A percentile compares a stretch with the other conserved stretches of the same genome.
These are phyloP conservation scores for Fragilariopsis cylindrus DNA, from an alignment of 108 stramenopile species.

Conservation along the genomic window DNA sequence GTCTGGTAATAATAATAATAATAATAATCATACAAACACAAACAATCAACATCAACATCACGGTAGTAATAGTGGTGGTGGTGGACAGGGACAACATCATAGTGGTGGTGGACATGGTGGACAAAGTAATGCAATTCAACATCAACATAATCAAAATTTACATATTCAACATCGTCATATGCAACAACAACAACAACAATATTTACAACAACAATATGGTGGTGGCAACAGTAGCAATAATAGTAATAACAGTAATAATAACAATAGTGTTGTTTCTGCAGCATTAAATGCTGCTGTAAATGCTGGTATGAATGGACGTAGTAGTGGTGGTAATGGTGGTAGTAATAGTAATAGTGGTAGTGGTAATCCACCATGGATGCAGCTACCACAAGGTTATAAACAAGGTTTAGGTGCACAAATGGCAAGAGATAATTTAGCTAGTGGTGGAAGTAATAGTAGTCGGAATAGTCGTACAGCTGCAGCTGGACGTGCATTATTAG, in stretches of 20 bases:
- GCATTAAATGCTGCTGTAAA: background rate
- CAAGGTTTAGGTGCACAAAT: constrained; percentile 52
- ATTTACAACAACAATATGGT: background rate
- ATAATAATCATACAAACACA: constrained; percentile 1
- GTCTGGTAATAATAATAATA: background rate
- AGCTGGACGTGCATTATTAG: constrained; percentile 54
- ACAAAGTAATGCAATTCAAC: no score
- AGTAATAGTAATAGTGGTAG: background rate
- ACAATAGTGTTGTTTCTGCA: constrained; percentile 3
- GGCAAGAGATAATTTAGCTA: constrained; percentile 35
- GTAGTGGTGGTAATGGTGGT: background rate
- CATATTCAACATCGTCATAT: background rate
- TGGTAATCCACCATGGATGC: constrained; percentile 50
- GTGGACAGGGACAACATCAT: background rate
- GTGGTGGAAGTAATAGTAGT: constrained; percentile 36
- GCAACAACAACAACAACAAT: constrained; percentile 5
- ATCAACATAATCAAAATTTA: no score
- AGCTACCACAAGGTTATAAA: constrained; percentile 57
- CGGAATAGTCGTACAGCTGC: constrained; percentile 76
- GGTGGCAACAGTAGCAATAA: background rate
- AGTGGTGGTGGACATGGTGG: no score
- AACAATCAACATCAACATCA: background rate
- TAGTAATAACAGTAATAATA: background rate
- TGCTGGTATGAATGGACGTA: constrained; percentile 8
- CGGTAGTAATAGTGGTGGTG: constrained; percentile 26